Evolutionary conservation across 2,329 filamentous ascomycete genomes (phyloP), one percentile per base, ranked within the genome.

Genomic region (Hymenoscyphus infarciens): DNA sequence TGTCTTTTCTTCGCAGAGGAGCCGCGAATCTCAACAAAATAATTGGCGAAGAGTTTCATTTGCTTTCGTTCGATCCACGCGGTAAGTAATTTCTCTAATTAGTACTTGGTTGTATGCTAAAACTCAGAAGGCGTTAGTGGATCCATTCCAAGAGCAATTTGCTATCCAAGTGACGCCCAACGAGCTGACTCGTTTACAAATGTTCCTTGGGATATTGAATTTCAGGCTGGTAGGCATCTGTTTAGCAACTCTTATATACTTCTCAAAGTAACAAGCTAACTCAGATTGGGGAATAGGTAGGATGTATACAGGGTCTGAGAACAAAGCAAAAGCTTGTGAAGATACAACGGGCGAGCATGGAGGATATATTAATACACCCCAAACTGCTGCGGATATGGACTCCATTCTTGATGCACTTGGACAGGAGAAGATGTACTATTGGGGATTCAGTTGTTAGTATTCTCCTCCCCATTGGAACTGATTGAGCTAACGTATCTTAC

Each of bases 361-460:
- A 2, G 66, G 65, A 7, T 81, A 81, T 63, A 71, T 81, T 63
- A 81, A 82, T 61, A 82, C 80, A 0, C 80, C 79, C 0, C 80
- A 82, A 67, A 80, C 79, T 0, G 81, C 79, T 10, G 78, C 80
- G 35, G 81, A 83, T 63, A 82, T 82, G 79, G 80, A 81, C 65
- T 77, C 72, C 13, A 81, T 82, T 31, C 70, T 82, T 1, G 77
- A 81, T 57, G 79, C 75, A 0, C 65, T 79, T 7, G 76, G 76
- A 1, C 76, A 78, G 63, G 19, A 67, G 25, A 71, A 74, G 11
- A 72, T 79, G 74, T 68, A 73, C 35, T 79, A 77, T 64, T 78
- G 75, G 75, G 77, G 76, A 1, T 76, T 77, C 62, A 77, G 75
- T 60, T 77, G 66, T 67, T 39, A 60, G 66, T 63, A 57, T 22